Percentiles rank a stretch among this genome's conserved stretches.
Conservation (phyloP, 805 yeast species). For the Cyberlindnera bimundalis region DNA sequence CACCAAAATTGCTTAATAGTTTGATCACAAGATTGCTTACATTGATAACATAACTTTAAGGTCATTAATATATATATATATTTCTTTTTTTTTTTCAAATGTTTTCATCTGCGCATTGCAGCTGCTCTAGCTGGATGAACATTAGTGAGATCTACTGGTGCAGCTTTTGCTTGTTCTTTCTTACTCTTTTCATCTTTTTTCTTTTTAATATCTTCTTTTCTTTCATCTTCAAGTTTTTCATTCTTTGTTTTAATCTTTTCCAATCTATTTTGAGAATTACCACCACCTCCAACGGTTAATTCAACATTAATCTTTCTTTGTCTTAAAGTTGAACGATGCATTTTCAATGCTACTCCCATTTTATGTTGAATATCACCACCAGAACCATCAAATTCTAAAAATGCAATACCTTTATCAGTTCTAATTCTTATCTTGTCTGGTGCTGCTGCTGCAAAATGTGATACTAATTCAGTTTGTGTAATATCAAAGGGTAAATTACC, state of each 20-base stretch:
- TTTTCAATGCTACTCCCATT: slow-evolving; percentile 79
- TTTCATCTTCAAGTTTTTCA: slow-evolving; percentile 66
- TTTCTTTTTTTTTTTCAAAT: too few relatives aligned
- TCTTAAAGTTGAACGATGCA: slow-evolving; percentile 72
- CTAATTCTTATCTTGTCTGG: slow-evolving; percentile 81
- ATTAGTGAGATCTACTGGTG: slow-evolving; percentile 20
- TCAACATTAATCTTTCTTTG: slow-evolving; percentile 89
- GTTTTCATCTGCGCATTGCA: slow-evolving; percentile 6
- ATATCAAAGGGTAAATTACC: slow-evolving; percentile 84
- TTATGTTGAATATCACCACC: slow-evolving; percentile 62
- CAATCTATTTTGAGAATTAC: slow-evolving; percentile 67
- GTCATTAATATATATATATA: too few relatives aligned
- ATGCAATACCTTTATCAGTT: slow-evolving; percentile 86
- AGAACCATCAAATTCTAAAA: slow-evolving; percentile 69
- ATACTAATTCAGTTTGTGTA: slow-evolving; percentile 54
- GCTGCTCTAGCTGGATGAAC: slow-evolving; percentile 66
- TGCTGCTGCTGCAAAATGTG: slow-evolving; percentile 68
- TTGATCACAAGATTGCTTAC: too few relatives aligned
- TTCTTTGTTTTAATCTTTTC: slow-evolving; percentile 79
- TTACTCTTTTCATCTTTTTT: slow-evolving; percentile 39
- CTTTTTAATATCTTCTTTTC: slow-evolving; percentile 52
- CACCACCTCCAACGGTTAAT: slow-evolving; percentile 97
- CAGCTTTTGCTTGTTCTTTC: slow-evolving; percentile 10
- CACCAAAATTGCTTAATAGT: too few relatives aligned
- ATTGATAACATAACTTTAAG: too few relatives aligned